Base-by-base conservation (phyloP, 2,329 filamentous ascomycete genomes). In the Ophiostoma australiae region DNA sequence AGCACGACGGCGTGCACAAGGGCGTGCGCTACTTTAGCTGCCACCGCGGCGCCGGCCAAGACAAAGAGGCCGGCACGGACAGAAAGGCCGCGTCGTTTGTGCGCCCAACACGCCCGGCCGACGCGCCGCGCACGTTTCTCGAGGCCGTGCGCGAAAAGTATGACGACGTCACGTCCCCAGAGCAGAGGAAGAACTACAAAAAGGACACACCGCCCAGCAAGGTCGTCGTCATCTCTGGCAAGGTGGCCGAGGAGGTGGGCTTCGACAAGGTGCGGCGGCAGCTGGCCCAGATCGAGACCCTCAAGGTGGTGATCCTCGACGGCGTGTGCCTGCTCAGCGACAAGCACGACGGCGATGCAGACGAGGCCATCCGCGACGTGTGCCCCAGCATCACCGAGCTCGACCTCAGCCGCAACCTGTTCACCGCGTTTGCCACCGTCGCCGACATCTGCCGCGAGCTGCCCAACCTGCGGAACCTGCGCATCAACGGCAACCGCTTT, bases 181-280 rank as follows among this genome's bases (percentile, higher is more conserved):
- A 31, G 27, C 27, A 31, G 27, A 31, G 27, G 27, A 31, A 31
- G 27, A 31, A 31, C 27, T 1, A 31, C 27, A 13, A 13, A 41
- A 66, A 20, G 1, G 17, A 37, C 2, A 33, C 31, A 3, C 17
- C 27, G 31, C 69, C 67, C 27, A 39, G 66, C 37, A 69, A 67
- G 39, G 83, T 87, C 68, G 90, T 97, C 73, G 81, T 84, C 70
- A 90, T 84, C 84, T 97, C 83, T 81, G 91, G 80, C 52, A 98
- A 98, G 80, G 86, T 94, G 23, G 94, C 92, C 5, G 91, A 98
- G 81, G 94, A 98, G 81, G 88, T 98, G 44, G 95, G 95, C 39
- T 98, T 98, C 76, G 93, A 97, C 75, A 97, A 97, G 83, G 92
- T 97, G 75, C 88, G 91, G 63, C 86, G 86, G 74, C 88, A 94